A percentile compares a stretch with the other conserved stretches of the same genome.
These are phyloP conservation scores for Rhizophora mangle DNA, from an alignment of 345 rosid species.

Conservation along the genomic window DNA sequence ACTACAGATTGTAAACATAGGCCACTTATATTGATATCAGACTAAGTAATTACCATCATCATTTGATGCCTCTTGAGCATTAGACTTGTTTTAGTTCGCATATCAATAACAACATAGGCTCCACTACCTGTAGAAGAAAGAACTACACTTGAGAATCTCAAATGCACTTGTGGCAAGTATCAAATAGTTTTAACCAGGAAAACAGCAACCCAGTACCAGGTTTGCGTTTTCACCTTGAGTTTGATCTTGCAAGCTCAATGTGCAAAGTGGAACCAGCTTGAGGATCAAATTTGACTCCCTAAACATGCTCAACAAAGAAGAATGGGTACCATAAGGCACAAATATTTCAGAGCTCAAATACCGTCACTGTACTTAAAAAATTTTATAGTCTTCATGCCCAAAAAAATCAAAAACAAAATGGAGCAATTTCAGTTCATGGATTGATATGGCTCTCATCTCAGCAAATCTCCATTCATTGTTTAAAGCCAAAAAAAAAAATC, in stretches of 20 bases:
- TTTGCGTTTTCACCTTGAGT: constrained; percentile 69
- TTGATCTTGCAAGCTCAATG: constrained; percentile 83
- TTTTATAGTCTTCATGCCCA: too few species aligned
- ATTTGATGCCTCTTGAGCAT: constrained; percentile 47
- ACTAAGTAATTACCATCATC: constrained; percentile 45
- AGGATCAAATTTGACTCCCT: constrained; percentile 89
- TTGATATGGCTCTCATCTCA: too few species aligned
- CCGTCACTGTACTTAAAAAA: too few species aligned
- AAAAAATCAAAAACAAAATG: too few species aligned
- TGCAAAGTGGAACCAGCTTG: constrained; percentile 68
- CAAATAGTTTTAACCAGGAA: not conserved
- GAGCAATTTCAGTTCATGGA: too few species aligned
- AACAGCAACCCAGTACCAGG: constrained; percentile 39
- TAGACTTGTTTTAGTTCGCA: constrained; percentile 43
- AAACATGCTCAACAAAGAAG: constrained; percentile 18
- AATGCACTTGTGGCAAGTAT: not conserved
- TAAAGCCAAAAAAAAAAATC: too few species aligned
- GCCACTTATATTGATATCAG: not conserved
- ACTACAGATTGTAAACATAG: too few species aligned
- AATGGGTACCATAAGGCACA: not conserved
- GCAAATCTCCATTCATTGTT: too few species aligned
- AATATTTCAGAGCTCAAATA: not conserved
- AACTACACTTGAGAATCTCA: constrained; percentile 3
- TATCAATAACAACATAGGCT: constrained; percentile 81
- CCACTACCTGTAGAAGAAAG: constrained; percentile 47